phyloP scores from a whole-genome alignment of 306 rosid genomes.

The Acmispon strigosus region DNA sequence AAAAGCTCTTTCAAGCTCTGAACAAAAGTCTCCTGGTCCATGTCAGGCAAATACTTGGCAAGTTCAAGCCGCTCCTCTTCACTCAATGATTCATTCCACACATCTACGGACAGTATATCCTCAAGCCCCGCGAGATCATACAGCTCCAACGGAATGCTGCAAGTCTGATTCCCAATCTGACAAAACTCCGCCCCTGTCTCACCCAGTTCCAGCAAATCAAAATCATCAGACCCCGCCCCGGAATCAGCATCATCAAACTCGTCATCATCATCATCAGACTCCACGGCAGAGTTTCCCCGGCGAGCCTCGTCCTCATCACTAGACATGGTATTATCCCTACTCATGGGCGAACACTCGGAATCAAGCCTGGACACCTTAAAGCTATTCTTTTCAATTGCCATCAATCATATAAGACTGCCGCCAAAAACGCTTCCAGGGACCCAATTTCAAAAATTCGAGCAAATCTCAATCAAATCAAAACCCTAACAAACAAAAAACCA shows the following conservation, averaged over 20 bases:
- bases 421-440: constrained; percentile 19
- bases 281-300: constrained; percentile 56
- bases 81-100: constrained; percentile 82
- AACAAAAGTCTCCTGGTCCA: constrained; percentile 82
- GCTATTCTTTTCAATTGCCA: constrained; percentile 98
- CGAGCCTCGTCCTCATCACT: constrained; percentile 87
- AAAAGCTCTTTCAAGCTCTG: constrained; percentile 66
- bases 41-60: constrained; percentile 81
- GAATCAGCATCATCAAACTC: constrained; percentile 96
- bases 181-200: constrained; percentile 95
- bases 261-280: constrained; percentile 89
- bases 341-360: constrained; percentile 67
- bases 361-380: constrained; percentile 85
- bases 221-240: constrained; percentile 98
- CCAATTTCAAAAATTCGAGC: constrained; percentile 23
- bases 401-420: constrained; percentile 40
- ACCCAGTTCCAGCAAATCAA: constrained; percentile 92
- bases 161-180: constrained; percentile 88
- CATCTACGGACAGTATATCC: constrained; percentile 76
- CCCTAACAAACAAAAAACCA: constrained; percentile 26
- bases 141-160: constrained; percentile 86
- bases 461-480: constrained; percentile 40
- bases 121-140: constrained; percentile 87
- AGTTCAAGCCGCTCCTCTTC: constrained; percentile 88
- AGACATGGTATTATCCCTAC: constrained; percentile 81